These are phyloP conservation scores for Prunella vulgaris DNA, from an alignment of 257 asterid genomes.

Conservation along the genomic window DNA sequence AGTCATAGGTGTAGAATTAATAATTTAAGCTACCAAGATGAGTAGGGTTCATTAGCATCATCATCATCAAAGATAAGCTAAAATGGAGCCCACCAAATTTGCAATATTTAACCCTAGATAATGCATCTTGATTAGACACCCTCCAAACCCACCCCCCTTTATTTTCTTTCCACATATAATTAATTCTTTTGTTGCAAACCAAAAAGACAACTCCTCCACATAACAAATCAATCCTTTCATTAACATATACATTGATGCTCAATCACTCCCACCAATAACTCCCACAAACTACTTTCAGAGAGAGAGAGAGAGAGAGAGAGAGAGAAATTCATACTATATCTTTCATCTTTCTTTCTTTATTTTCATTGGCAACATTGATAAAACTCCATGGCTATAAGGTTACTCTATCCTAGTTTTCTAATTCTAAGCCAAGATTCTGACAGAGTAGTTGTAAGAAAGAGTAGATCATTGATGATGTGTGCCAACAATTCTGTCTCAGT, in stretches of 20 bases:
- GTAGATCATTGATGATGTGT: slow-evolving; percentile 35
- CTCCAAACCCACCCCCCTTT: slow-evolving; percentile 1
- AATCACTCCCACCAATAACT: slow-evolving; percentile 21
- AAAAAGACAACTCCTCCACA: slow-evolving; percentile 12
- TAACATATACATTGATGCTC: slow-evolving; percentile 16
- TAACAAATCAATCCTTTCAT: slow-evolving; percentile 20
- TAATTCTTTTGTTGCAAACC: neutral
- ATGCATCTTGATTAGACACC: slow-evolving; percentile 47
- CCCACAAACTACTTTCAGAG: slow-evolving; percentile 5
- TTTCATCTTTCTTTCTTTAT: neutral
- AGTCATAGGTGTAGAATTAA: too few species aligned
- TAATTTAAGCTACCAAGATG: slow-evolving; percentile 18
- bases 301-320: neutral
- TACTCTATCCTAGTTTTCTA: slow-evolving; percentile 18
- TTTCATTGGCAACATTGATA: neutral
- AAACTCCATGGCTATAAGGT: slow-evolving; percentile 42
- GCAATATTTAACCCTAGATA: slow-evolving; percentile 15
- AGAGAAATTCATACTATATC: too few species aligned
- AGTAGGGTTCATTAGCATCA: slow-evolving; percentile 21
- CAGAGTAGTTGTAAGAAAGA: slow-evolving; percentile 6
- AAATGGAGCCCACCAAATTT: slow-evolving; percentile 38
- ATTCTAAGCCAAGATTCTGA: slow-evolving; percentile 15
- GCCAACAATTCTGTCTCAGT: slow-evolving; percentile 30
- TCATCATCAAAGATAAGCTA: slow-evolving; percentile 49
- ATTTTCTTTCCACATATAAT: neutral